These are phyloP conservation scores for Kuraishia capsulata DNA, from an alignment of 805 yeast species.

Conservation along the genomic window DNA sequence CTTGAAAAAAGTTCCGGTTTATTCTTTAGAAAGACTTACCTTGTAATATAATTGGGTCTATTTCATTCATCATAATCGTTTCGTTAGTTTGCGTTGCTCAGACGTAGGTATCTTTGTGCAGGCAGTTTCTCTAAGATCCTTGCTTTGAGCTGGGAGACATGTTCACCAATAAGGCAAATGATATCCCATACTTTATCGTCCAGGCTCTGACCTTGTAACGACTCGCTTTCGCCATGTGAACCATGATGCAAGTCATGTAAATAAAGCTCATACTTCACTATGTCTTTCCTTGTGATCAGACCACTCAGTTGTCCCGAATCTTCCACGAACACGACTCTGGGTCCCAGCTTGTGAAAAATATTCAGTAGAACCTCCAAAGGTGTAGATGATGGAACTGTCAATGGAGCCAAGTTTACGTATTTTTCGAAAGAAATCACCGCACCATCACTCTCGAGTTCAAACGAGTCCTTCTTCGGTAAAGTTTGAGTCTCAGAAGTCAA, in stretches of 20 bases:
- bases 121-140: constrained; percentile 4
- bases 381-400: constrained; percentile 43
- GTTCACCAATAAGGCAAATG: constrained; percentile 5
- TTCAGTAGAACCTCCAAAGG: constrained; percentile 56
- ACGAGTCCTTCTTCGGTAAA: background rate
- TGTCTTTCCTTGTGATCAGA: constrained; percentile 76
- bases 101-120: background rate
- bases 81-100: too few relatives aligned
- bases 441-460: background rate
- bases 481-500: background rate
- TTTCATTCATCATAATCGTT: too few relatives aligned
- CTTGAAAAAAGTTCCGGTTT: constrained; percentile 36
- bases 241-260: constrained; percentile 12
- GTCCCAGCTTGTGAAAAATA: constrained; percentile 72
- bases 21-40: constrained; percentile 41
- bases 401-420: constrained; percentile 46
- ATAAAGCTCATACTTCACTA: constrained; percentile 49
- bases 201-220: too few relatives aligned
- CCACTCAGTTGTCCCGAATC: constrained; percentile 59
- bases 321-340: constrained; percentile 61
- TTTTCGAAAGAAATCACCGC: constrained; percentile 15
- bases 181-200: constrained; percentile 18
- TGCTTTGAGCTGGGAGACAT: constrained; percentile 6
- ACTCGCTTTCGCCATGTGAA: background rate
- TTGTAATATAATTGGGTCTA: constrained; percentile 17